phyloP scores from a whole-genome alignment of 768 basidiomycete species.

The Sporobolomyces pararoseus region DNA sequence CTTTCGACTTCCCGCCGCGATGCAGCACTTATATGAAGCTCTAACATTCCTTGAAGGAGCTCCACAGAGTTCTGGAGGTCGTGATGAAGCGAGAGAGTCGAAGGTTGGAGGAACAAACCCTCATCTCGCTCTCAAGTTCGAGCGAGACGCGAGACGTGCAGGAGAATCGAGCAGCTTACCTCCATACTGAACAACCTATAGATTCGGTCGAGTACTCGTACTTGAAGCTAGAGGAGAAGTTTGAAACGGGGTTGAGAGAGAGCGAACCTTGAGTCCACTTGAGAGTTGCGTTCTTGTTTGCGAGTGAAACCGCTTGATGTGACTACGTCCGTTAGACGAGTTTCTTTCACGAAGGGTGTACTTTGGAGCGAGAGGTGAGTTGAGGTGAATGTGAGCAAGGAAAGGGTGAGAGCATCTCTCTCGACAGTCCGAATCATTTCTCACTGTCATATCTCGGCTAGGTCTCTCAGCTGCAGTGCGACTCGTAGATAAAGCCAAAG shows the following conservation, averaged over 20 bases:
- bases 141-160: not conserved
- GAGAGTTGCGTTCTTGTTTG: no score
- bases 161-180: not conserved
- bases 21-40: no score
- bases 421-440: no score
- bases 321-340: constrained; percentile 19
- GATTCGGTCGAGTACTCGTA: not conserved
- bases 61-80: no score
- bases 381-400: not conserved
- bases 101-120: constrained; percentile 10
- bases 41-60: no score
- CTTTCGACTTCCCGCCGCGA: no score
- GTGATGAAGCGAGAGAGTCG: not conserved
- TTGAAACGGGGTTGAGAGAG: not conserved
- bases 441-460: not conserved
- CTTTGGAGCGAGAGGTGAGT: not conserved
- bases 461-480: no score
- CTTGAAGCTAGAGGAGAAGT: not conserved
- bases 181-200: not conserved
- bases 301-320: constrained; percentile 2
- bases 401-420: not conserved
- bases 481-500: no score
- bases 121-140: not conserved
- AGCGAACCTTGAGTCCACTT: constrained; percentile 15
- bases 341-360: not conserved